These are phyloP conservation scores for Sphaerostilbella broomeana DNA, from an alignment of 2,329 filamentous ascomycete species.

Conservation along the genomic window DNA sequence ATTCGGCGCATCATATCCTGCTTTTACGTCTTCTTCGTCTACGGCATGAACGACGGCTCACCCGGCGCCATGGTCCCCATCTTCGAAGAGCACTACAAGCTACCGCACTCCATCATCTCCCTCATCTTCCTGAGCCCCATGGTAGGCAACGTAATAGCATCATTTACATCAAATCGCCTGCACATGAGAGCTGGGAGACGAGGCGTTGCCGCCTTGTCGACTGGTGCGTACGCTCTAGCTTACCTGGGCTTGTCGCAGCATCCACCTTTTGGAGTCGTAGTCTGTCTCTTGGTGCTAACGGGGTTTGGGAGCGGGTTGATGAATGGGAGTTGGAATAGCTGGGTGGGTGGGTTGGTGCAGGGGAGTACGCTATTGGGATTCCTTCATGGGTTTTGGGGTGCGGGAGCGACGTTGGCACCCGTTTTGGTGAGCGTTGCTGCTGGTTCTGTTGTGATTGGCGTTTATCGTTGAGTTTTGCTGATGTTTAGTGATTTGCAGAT, in stretches of 20 bases:
- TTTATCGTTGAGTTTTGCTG: slow-evolving; percentile 25
- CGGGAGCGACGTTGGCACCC: slow-evolving; percentile 64
- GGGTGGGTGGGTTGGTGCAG: slow-evolving; percentile 45
- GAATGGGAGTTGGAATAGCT: slow-evolving; percentile 50
- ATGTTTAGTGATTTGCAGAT: neutral
- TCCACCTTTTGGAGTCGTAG: slow-evolving; percentile 61
- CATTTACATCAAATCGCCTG: slow-evolving; percentile 31
- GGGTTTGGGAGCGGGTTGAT: slow-evolving; percentile 65
- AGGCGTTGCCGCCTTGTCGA: slow-evolving; percentile 57
- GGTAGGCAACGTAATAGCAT: slow-evolving; percentile 36
- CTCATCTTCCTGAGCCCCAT: slow-evolving; percentile 37
- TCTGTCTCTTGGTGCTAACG: slow-evolving; percentile 58
- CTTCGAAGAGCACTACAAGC: slow-evolving; percentile 29
- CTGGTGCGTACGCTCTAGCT: slow-evolving; percentile 52
- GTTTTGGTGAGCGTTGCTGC: slow-evolving; percentile 57
- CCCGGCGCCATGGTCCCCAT: slow-evolving; percentile 13
- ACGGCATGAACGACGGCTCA: slow-evolving; percentile 10
- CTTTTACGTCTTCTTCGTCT: slow-evolving; percentile 11
- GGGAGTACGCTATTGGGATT: slow-evolving; percentile 65
- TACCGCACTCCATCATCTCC: slow-evolving; percentile 37
- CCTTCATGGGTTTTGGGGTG: slow-evolving; percentile 61
- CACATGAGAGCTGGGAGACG: slow-evolving; percentile 35
- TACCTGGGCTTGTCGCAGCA: slow-evolving; percentile 58
- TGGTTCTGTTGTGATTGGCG: slow-evolving; percentile 50
- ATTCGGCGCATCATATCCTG: slow-evolving; percentile 8